Evolutionary conservation across 768 basidiomycete species (phyloP).

Genomic region (Asterophora parasitica): DNA sequence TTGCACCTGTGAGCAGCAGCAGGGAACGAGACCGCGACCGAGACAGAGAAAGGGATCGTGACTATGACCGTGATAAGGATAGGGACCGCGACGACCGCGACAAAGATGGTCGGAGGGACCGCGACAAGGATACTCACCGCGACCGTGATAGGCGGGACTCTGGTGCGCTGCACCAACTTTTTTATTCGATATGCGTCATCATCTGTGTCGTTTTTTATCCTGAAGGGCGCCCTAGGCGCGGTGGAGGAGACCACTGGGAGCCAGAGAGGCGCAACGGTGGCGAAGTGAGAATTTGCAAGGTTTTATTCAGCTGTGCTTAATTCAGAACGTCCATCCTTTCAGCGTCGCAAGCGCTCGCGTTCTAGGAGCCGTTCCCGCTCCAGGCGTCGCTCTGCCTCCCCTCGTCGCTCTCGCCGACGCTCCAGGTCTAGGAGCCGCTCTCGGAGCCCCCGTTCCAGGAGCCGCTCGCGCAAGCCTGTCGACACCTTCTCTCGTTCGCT

Average conservation of each 20-base stretch:
- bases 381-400: slow-evolving; percentile 63
- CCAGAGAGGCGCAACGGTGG: slow-evolving; percentile 65
- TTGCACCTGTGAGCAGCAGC: slow-evolving; percentile 33
- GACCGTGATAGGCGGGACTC: slow-evolving; percentile 52
- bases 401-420: slow-evolving; percentile 57
- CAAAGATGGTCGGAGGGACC: slow-evolving; percentile 30
- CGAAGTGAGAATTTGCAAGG: slow-evolving; percentile 46
- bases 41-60: slow-evolving; percentile 39
- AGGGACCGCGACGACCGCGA: slow-evolving; percentile 35
- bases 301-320: slow-evolving; percentile 4
- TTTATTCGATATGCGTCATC: background rate
- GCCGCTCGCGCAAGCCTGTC: slow-evolving; percentile 49
- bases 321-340: slow-evolving; percentile 1
- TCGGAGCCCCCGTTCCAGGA: slow-evolving; percentile 41
- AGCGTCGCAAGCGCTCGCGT: slow-evolving; percentile 70
- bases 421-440: slow-evolving; percentile 55
- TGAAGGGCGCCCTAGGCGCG: slow-evolving; percentile 36
- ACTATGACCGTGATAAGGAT: slow-evolving; percentile 30
- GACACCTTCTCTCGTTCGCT: slow-evolving; percentile 77
- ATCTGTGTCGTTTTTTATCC: background rate
- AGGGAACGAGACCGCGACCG: slow-evolving; percentile 44
- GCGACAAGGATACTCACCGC: slow-evolving; percentile 46
- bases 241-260: slow-evolving; percentile 77
- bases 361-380: slow-evolving; percentile 66
- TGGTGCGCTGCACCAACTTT: slow-evolving; percentile 31